Base-by-base conservation (phyloP, 352 stramenopile genomes). In the Aphanomyces cochlioides region DNA sequence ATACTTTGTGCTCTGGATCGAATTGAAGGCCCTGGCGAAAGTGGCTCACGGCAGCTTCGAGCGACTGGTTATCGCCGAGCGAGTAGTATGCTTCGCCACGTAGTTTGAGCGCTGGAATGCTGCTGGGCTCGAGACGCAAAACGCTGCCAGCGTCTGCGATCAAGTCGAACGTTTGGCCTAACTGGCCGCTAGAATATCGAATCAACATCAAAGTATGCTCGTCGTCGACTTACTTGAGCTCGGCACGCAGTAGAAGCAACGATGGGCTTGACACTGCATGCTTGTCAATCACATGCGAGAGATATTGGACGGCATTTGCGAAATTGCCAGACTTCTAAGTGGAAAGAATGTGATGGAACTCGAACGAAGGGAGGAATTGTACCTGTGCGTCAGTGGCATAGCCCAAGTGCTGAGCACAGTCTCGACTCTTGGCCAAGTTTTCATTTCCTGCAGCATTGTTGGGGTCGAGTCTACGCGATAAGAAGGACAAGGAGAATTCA, bases 11-110 rank as follows among this genome's bases (percentile, higher is more conserved):
- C 59, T 94, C 86, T 3, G 86, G 86, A 36, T 94, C 86, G 71
- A 83, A 92, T 71, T 90, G 82, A 63, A 94, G 73, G 1, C 84
- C 86, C 72, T 94, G 81, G 7, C 84, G 84, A 56, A 84, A 92
- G 66, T 92, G 84, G 41, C 79, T 84, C 69, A 89, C 67, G 5
- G 86, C 86, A 7, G 82, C 82, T 34, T 92, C 81, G 39, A 93
- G 74, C 72, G 86, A 93, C 66, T 89, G 84, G 63, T 82, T 83
- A 71, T 94, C 86, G 37, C 84, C 86, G 5, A 94, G 74, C 56
- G 82, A 87, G 75, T 94, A 94, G 66, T 92, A 82, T 21, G 90
- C 83, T 67, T 92, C 81, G 38, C 84, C 86, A 41, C 86, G 86
- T 73, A 89, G 78, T 63, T 88, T 79, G 21, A 94, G 74, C 37